Percentiles rank a stretch among this genome's conserved stretches.
Evolutionary conservation across 2,329 filamentous ascomycete species (phyloP).

Genomic region (Aspergillus texensis): DNA sequence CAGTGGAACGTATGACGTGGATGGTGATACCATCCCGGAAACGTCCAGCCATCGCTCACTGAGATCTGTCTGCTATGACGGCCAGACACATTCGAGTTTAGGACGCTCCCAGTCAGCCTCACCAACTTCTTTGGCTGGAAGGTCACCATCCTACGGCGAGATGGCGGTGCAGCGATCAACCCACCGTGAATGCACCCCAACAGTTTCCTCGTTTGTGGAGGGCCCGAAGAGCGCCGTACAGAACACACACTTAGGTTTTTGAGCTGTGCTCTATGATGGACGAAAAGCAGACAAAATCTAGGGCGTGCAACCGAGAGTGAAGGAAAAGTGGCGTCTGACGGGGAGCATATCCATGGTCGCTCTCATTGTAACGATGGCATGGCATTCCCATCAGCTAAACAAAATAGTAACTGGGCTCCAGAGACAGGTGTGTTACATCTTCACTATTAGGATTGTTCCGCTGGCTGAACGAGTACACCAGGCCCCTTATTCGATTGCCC

Average conservation of each 20-base stretch:
- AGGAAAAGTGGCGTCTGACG: background rate
- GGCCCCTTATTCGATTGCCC: background rate
- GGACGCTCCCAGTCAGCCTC: background rate
- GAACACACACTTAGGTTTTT: background rate
- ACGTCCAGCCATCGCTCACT: background rate
- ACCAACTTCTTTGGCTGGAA: background rate
- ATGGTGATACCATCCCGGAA: background rate
- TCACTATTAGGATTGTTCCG: background rate
- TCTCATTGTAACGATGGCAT: background rate
- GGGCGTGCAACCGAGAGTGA: background rate
- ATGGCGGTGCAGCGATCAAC: background rate
- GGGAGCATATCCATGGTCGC: background rate
- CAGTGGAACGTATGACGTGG: background rate
- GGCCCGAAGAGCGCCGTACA: background rate
- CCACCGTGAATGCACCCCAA: background rate
- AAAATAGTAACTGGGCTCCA: background rate
- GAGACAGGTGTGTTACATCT: background rate
- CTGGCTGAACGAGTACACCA: background rate
- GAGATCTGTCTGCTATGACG: background rate
- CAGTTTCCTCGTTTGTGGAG: background rate
- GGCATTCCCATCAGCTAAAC: background rate
- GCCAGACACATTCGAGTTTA: background rate
- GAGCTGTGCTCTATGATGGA: background rate
- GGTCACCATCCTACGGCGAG: background rate
- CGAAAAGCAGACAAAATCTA: background rate